Evolutionary conservation across 2,329 filamentous ascomycete genomes (phyloP), one percentile per base, ranked within the genome.

Genomic region (Endoconidiophora polonica): DNA sequence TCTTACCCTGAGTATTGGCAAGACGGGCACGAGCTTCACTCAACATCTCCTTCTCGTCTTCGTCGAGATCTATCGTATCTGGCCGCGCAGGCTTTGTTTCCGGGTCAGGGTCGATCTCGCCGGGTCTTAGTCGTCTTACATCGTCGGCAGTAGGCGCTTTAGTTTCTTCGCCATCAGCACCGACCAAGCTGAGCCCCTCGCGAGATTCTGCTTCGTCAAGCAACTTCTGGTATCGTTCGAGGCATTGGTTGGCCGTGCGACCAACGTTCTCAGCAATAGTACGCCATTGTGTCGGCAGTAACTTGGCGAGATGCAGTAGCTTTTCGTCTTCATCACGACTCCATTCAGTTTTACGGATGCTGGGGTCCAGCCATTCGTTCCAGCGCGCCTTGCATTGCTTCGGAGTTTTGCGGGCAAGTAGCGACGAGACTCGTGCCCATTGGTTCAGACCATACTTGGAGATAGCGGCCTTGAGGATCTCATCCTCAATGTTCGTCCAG

Each of bases 311-410:
- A 61, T 96, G 91, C 59, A 98, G 68, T 54, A 98, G 74, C 69
- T 94, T 95, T 71, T 98, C 91, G 64, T 98, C 91, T 65, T 98
- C 91, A 66, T 98, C 91, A 61, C 91, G 85, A 63, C 86, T 94
- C 90, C 91, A 98, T 69, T 98, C 91, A 58, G 94, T 91, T 72
- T 98, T 98, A 61, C 90, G 85, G 70, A 98, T 96, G 62, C 85
- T 86, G 18, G 91, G 91, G 62, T 98, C 91, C 57, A 98, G 77
- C 90, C 91, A 98, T 74, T 98, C 90, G 63, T 82, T 80, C 91
- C 91, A 98, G 69, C 91, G 77, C 54, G 91, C 90, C 70, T 98
- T 98, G 78, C 91, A 98, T 70, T 98, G 91, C 70, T 98, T 98
- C 47, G 91, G 81, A 29, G 91, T 96, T 67, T 98, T 98, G 61